Conservation (phyloP, 176 grass and related monocot genomes). For the Zizania latifolia region DNA sequence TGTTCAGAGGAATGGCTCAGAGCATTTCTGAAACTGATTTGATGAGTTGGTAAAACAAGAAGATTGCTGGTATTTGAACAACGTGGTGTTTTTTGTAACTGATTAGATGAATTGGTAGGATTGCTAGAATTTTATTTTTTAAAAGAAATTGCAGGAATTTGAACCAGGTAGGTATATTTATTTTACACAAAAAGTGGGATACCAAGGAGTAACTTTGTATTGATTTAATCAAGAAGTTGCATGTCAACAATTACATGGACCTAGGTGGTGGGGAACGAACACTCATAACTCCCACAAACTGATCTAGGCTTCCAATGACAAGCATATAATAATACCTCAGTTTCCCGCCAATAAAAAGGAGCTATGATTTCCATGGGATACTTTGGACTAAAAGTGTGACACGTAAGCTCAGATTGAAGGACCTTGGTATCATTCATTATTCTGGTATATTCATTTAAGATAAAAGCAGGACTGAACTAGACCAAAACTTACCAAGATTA, state of each 20-base stretch:
- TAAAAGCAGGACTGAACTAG: background rate
- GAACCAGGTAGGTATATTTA: background rate
- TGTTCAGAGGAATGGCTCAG: background rate
- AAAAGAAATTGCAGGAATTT: background rate
- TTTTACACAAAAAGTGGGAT: background rate
- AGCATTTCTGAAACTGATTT: background rate
- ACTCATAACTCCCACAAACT: background rate
- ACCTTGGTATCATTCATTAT: background rate
- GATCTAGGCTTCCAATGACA: background rate
- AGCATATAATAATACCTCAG: background rate
- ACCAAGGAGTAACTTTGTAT: background rate
- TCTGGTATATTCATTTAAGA: background rate
- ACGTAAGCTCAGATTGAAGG: background rate
- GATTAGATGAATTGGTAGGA: slow-evolving; percentile 13
- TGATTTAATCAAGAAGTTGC: background rate
- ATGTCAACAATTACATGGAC: background rate
- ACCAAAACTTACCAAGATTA: slow-evolving; percentile 76
- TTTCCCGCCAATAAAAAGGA: background rate
- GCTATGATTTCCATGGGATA: background rate
- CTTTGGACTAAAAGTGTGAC: background rate
- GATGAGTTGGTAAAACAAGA: background rate
- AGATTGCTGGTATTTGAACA: background rate
- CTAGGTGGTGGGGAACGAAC: background rate
- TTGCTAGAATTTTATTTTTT: background rate
- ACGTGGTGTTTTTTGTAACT: background rate